Evolutionary conservation across 1,284 basidiomycete genomes (phyloP), one percentile per base, ranked within the genome.

Genomic region (Peniophora sp.): DNA sequence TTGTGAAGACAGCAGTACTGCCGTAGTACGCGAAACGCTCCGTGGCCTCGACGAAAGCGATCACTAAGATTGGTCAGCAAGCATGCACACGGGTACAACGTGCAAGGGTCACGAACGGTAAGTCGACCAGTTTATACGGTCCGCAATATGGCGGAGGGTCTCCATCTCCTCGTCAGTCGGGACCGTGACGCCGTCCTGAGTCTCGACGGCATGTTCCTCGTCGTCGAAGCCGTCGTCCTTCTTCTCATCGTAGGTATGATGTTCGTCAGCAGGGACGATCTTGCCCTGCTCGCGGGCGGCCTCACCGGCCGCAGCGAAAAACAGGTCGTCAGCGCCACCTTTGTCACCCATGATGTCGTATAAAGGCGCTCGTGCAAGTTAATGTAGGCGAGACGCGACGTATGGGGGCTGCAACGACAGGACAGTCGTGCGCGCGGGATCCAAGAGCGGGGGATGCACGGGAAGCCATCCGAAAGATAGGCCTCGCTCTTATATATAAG

Each of bases 11-110:
- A 41, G n/a, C n/a, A 41, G 38, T 41, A n/a, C 19, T 17, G 38
- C 19, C 16, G 64, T 74, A 48, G 55, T 79, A 79, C 11, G 87
- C 89, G 65, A 91, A 90, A 17, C 87, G 79, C 61, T 90, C 88
- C 3, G 84, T 84, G 39, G 85, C 61, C 64, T 90, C 86, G 35
- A 88, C 73, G 34, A 81, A 52, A 2, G 84, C 85, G 47, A 90
- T 85, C 52, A 86, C 83, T 86, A 50, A 5, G 32, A 35, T 38
- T 50, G 41, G 23, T 12, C 20, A 14, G 44, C 6, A 32, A 6
- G 16, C 17, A 5, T n/a, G 19, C 45, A 53, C 22, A 56, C 52
- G n/a, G 23, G 50, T 24, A 46, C 54, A 44, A 12, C 43, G 50
- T 50, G 11, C 17, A n/a, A 51, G 51, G 10, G 45, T 3, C 48